Conservation (phyloP, 352 stramenopile genomes). For the Phytophthora litchii region DNA sequence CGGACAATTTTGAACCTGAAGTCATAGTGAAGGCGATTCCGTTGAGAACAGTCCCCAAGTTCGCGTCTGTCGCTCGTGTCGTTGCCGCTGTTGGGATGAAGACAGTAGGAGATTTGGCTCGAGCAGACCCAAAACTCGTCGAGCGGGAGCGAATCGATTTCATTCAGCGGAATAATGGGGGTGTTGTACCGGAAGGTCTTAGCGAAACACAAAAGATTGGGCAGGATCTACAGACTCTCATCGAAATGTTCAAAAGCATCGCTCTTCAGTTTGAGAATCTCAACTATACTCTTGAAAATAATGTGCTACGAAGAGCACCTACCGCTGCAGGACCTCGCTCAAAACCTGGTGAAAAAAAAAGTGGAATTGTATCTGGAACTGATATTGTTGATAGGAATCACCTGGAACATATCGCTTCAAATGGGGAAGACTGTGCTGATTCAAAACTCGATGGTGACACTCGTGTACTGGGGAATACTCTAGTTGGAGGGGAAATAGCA, state of each 20-base stretch:
- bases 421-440: background rate
- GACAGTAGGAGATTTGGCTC: slow-evolving; percentile 71
- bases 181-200: slow-evolving; percentile 3
- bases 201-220: slow-evolving; percentile 59
- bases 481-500: background rate
- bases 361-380: background rate
- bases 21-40: slow-evolving; percentile 81
- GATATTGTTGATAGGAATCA: background rate
- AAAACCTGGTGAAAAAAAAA: background rate
- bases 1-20: slow-evolving; percentile 74
- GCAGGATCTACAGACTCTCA: slow-evolving; percentile 57
- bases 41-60: slow-evolving; percentile 69
- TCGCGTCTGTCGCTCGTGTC: slow-evolving; percentile 62
- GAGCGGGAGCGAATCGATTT: slow-evolving; percentile 61
- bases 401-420: background rate
- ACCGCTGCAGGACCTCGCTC: slow-evolving; percentile 6
- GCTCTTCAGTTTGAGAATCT: slow-evolving; percentile 57
- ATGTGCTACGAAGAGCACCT: slow-evolving; percentile 29
- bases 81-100: slow-evolving; percentile 53
- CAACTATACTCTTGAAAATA: slow-evolving; percentile 51
- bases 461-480: background rate
- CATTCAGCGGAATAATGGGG: slow-evolving; percentile 43
- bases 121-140: slow-evolving; percentile 54
- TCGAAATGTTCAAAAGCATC: slow-evolving; percentile 66
- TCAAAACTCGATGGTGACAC: background rate